Evolutionary conservation across 768 basidiomycete species (phyloP).

Genomic region (Pleurotus pulmonarius): DNA sequence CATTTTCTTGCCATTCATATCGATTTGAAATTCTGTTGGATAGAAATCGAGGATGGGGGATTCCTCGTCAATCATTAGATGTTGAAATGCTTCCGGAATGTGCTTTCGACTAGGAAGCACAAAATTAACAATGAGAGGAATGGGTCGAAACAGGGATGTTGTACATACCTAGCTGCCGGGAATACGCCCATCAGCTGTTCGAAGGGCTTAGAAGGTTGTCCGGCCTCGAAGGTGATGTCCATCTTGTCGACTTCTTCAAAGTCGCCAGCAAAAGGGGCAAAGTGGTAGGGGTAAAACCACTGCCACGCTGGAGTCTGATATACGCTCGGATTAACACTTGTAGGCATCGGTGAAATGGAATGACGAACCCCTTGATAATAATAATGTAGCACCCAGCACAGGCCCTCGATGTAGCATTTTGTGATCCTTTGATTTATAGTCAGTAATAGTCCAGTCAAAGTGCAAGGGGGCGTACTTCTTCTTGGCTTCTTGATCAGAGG

Average conservation of each 20-base stretch:
- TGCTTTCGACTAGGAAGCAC: conserved; percentile 64
- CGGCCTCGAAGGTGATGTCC: conserved; percentile 74
- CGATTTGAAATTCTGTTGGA: conserved; percentile 86
- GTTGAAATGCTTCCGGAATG: conserved; percentile 83
- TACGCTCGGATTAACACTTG: too few species aligned
- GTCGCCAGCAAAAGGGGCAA: conserved; percentile 96
- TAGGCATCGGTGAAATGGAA: conserved; percentile 12
- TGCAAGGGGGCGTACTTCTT: conserved; percentile 48
- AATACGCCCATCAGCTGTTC: conserved; percentile 99
- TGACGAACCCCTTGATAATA: conserved; percentile 92
- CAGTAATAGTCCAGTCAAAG: neutral
- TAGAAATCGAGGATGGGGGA: conserved; percentile 98
- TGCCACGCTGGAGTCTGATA: conserved; percentile 88
- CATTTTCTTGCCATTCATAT: conserved; percentile 99
- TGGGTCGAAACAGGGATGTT: conserved; percentile 5
- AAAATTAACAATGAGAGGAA: conserved; percentile 1
- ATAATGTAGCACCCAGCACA: conserved; percentile 94
- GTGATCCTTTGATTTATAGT: conserved; percentile 53
- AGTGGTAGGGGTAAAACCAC: conserved; percentile 99
- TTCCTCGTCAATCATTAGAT: conserved; percentile 79
- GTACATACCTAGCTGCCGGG: conserved; percentile 78
- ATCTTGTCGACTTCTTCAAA: conserved; percentile 77
- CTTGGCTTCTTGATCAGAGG: conserved; percentile 67
- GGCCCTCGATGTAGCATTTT: conserved; percentile 84
- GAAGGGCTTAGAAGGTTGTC: conserved; percentile 92